phyloP scores from a whole-genome alignment of 2,329 filamentous ascomycete species.

The Colletotrichum phormii region DNA sequence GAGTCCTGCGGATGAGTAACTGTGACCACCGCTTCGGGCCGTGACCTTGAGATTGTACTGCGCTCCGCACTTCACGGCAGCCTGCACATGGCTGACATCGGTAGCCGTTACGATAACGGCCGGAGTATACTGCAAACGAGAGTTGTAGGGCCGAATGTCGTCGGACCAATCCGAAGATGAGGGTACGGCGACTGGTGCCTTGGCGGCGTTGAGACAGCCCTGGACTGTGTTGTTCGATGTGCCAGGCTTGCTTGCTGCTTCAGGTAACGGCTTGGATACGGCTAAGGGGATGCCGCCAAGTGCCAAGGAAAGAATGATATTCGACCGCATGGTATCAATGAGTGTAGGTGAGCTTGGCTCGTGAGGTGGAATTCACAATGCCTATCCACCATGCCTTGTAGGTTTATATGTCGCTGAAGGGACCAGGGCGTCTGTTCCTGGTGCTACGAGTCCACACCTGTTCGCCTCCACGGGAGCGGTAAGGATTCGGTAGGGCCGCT shows the following conservation, averaged over 20 bases:
- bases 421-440: not conserved
- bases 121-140: constrained; percentile 50
- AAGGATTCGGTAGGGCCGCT: not conserved
- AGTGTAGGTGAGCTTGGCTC: not conserved
- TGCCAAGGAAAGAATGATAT: constrained; percentile 2
- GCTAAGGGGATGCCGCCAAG: not conserved
- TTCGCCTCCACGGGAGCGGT: not conserved
- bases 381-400: not conserved
- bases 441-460: not conserved
- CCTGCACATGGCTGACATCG: constrained; percentile 56
- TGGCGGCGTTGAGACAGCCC: constrained; percentile 41
- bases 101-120: constrained; percentile 56
- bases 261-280: constrained; percentile 16
- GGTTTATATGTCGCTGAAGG: not conserved
- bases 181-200: constrained; percentile 38
- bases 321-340: not conserved
- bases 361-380: not conserved
- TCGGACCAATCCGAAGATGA: constrained; percentile 36
- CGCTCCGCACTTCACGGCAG: constrained; percentile 58
- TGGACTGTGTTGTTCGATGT: constrained; percentile 19
- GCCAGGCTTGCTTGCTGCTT: not conserved
- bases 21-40: constrained; percentile 63
- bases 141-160: constrained; percentile 46
- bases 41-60: constrained; percentile 57
- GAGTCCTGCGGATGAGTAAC: constrained; percentile 60